Evolutionary conservation across 495 filamentous ascomycete species (phyloP), one percentile per base, ranked within the genome.

Genomic region (Pseudevernia furfuracea): DNA sequence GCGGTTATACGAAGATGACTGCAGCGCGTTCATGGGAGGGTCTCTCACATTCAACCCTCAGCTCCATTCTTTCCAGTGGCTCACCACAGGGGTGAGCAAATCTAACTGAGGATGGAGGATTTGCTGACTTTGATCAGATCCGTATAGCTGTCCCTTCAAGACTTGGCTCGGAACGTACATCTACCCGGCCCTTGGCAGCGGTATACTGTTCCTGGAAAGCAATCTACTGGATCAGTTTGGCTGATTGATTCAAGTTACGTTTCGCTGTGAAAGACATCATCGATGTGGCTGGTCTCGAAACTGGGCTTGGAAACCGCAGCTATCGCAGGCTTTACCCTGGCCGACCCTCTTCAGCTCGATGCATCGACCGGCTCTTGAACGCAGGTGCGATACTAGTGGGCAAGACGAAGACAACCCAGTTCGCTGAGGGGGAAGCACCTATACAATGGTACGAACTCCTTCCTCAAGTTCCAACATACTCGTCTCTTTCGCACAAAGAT

Each of bases 341-440:
- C n/a, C 58, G 58, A 32, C 38, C 46, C 30, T 56, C 66, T 37
- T 80, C 73, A 3, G 75, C 71, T 15, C 52, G 72, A 17, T 71
- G 71, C 23, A 68, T 81, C 8, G 73, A 78, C 58, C 64, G 68
- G 12, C 73, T 83, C 1, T 64, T 81, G 19, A 70, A 78, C 61
- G 68, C 71, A 4, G 80, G 80, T 21, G 80, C 75, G n/a, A 67
- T 81, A 10, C 61, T 81, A 38, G 74, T 83, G 0, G 80, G 80
- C 4, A 81, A 82, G 62, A 77, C 74, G 43, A 78, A 77, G 34
- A 79, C 78, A 0, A 74, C 71, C 14, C 79, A 83, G 63, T 77
- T 83, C 60, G 75, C 78, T 14, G 74, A 76, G 34, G 74, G 75
- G 5, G 73, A 78, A 48, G 64, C 61, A 6, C 68, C 76, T 1